Base-by-base conservation (phyloP, 225 moss, liverwort and hornwort genomes). In the Sphagnum tenellum region DNA sequence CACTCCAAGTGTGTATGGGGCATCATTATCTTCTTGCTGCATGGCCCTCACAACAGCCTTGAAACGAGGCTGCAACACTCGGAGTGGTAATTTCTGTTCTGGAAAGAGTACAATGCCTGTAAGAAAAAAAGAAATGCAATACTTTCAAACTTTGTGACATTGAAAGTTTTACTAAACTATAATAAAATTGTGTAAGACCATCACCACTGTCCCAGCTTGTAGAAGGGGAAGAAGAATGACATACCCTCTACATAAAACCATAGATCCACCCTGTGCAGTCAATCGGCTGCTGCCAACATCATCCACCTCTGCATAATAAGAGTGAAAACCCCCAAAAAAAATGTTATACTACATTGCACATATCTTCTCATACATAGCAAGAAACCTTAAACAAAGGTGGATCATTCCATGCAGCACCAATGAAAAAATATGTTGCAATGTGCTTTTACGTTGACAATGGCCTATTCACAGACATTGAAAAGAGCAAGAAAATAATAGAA, bases 241-340 rank as follows among this genome's bases (percentile, higher is more conserved):
- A 45, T 73, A 94, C 95, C 95, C 81, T 96, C 96, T 63, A 96
- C 76, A 73, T 92, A 96, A 71, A 96, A 96, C 73, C 64, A 86
- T 71, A 56, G 86, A 79, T 68, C 96, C 96, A 14, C 85, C 88
- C 48, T 78, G 78, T 66, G 81, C 73, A 72, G 74, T 87, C 58
- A 85, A 88, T 52, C 83, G 81, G n/a, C 81, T 67, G 57, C 59
- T 72, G 47, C 76, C 70, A 50, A 88, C 64, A 66, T 92, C 89
- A 71, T 96, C 92, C 59, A 96, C 96, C 69, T 96, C 95, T 91
- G 89, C 77, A 81, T 4, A 29, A 29, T 29, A 29, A 29, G 29
- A 29, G 29, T 29, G 29, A 29, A 29, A 29, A 29, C 29, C 29
- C 29, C 29, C 29, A 29, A 29, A 29, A 29, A 29, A 29, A 29